Evolutionary conservation across 1,139 yeast species (phyloP).

Genomic region (Zygosaccharomyces pseudobailii): DNA sequence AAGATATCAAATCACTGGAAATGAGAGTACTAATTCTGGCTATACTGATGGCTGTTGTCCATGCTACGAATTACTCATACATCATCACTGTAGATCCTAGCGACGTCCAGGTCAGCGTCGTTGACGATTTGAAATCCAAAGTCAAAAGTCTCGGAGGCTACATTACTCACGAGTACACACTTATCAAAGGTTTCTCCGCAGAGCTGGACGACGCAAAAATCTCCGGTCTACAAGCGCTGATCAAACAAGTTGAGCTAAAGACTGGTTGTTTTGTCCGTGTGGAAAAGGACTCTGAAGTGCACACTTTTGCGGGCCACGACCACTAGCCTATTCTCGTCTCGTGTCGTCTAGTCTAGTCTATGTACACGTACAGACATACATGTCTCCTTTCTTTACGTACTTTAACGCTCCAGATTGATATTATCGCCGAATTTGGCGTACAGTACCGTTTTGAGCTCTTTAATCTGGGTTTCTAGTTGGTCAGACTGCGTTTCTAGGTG

Average conservation of each 20-base stretch:
- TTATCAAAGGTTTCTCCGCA: conserved; percentile 61
- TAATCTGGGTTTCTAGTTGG: conserved; percentile 50
- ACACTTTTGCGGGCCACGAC: conserved; percentile 12
- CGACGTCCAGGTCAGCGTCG: conserved; percentile 8
- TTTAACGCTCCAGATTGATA: conserved; percentile 67
- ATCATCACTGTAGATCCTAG: conserved; percentile 13
- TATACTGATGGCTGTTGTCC: background rate
- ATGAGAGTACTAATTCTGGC: background rate
- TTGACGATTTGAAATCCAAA: conserved; percentile 10
- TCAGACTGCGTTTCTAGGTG: conserved; percentile 46
- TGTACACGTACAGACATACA: background rate
- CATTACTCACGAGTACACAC: conserved; percentile 56
- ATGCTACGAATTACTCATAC: conserved; percentile 12
- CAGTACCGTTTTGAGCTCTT: conserved; percentile 59
- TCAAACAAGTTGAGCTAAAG: conserved; percentile 8
- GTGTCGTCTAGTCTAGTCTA: background rate
- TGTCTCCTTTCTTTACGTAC: background rate
- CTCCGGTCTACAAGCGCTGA: conserved; percentile 6
- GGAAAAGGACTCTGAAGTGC: conserved; percentile 17
- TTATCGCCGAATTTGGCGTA: conserved; percentile 89
- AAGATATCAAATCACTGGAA: background rate
- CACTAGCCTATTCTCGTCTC: background rate
- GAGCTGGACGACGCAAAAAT: conserved; percentile 16
- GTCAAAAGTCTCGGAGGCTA: conserved; percentile 52
- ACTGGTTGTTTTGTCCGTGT: conserved; percentile 12